These are phyloP conservation scores for Komagataea norvegica DNA, from an alignment of 1,139 yeast species.

Conservation along the genomic window DNA sequence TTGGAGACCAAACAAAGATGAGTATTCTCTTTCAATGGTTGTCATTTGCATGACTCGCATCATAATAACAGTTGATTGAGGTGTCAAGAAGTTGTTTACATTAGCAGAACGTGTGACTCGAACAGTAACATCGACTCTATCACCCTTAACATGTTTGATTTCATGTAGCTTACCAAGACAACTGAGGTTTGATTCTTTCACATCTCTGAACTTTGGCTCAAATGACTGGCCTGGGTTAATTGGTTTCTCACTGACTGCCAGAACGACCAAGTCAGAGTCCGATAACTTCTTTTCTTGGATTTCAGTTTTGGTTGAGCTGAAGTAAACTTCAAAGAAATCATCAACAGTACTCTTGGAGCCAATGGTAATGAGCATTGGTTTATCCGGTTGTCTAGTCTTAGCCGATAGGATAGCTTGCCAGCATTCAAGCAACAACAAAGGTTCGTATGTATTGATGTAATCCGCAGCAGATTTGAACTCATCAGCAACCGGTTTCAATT, in stretches of 20 bases:
- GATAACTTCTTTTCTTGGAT: conserved; percentile 51
- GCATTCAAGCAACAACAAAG: conserved; percentile 79
- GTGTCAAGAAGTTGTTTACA: conserved; percentile 47
- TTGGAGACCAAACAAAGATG: conserved; percentile 75
- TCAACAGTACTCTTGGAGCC: conserved; percentile 84
- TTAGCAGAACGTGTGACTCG: conserved; percentile 48
- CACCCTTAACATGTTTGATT: conserved; percentile 60
- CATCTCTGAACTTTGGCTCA: conserved; percentile 24
- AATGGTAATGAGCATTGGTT: conserved; percentile 62
- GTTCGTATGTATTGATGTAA: conserved; percentile 67
- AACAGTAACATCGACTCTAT: conserved; percentile 66
- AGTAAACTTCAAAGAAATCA: conserved; percentile 82
- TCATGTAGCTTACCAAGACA: conserved; percentile 80
- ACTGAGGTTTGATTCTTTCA: conserved; percentile 24
- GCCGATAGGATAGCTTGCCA: conserved; percentile 88
- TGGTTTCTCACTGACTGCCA: conserved; percentile 38
- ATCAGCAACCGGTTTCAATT: conserved; percentile 35
- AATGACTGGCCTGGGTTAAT: conserved; percentile 14
- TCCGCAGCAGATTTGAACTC: conserved; percentile 53
- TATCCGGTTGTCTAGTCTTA: conserved; percentile 56
- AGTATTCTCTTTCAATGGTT: conserved; percentile 88
- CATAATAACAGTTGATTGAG: conserved; percentile 59
- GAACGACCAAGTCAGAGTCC: conserved; percentile 75
- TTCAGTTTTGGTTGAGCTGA: conserved; percentile 56
- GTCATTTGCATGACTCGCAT: conserved; percentile 80